These are phyloP conservation scores for Xylaria sp. DNA, from an alignment of 495 filamentous ascomycete species.

Conservation along the genomic window DNA sequence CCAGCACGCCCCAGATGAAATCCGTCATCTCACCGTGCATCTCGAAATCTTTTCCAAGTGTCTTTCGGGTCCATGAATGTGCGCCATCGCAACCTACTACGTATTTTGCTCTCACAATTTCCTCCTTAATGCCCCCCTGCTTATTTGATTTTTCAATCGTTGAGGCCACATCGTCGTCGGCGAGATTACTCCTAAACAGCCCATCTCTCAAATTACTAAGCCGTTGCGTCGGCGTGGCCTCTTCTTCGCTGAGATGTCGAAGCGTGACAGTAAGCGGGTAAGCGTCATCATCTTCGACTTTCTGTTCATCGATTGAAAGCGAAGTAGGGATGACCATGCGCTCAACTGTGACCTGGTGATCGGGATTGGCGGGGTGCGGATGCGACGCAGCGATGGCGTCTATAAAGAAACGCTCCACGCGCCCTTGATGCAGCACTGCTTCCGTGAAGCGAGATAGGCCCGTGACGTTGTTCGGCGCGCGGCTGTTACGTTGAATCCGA, in stretches of 20 bases:
- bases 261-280: slow-evolving; percentile 63
- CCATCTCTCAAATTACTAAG: slow-evolving; percentile 49
- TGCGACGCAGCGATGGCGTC: slow-evolving; percentile 50
- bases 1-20: slow-evolving; percentile 71
- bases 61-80: slow-evolving; percentile 64
- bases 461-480: slow-evolving; percentile 55
- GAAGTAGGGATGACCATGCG: slow-evolving; percentile 54
- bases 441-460: slow-evolving; percentile 60
- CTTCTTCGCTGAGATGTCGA: slow-evolving; percentile 50
- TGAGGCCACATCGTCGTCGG: slow-evolving; percentile 59
- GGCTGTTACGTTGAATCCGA: slow-evolving; percentile 56
- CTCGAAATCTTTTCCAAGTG: slow-evolving; percentile 57
- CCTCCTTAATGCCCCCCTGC: slow-evolving; percentile 43
- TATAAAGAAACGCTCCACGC: slow-evolving; percentile 61
- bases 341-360: slow-evolving; percentile 52
- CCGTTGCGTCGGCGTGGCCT: slow-evolving; percentile 50
- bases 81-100: slow-evolving; percentile 74
- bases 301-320: slow-evolving; percentile 49
- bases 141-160: slow-evolving; percentile 42
- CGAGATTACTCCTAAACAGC: slow-evolving; percentile 56
- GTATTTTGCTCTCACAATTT: slow-evolving; percentile 63
- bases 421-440: slow-evolving; percentile 60
- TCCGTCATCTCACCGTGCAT: slow-evolving; percentile 69
- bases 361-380: slow-evolving; percentile 40
- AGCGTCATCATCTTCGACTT: slow-evolving; percentile 49